A percentile compares a stretch with the other conserved stretches of the same genome.
These are phyloP conservation scores for Collybia sp. DNA, from an alignment of 768 basidiomycete genomes.

Conservation along the genomic window DNA sequence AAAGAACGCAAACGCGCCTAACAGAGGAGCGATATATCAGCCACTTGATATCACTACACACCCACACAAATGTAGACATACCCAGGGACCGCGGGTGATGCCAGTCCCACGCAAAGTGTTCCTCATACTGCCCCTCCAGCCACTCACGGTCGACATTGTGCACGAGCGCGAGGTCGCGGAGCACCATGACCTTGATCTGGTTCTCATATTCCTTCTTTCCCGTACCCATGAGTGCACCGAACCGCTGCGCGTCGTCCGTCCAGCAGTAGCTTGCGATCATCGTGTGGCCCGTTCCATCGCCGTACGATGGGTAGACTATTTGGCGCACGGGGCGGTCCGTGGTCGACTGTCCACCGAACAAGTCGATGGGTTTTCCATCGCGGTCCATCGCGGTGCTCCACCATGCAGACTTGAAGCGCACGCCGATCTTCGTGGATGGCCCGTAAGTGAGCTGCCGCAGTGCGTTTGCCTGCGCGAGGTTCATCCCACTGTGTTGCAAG, in stretches of 20 bases:
- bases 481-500: slow-evolving; percentile 14
- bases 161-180: slow-evolving; percentile 23
- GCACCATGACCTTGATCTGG: slow-evolving; percentile 21
- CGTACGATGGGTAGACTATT: slow-evolving; percentile 41
- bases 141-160: slow-evolving; percentile 17
- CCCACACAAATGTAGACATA: slow-evolving; percentile 9
- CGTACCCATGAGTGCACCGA: slow-evolving; percentile 25
- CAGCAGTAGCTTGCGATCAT: slow-evolving; percentile 38
- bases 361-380: slow-evolving; percentile 15
- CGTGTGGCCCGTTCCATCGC: slow-evolving; percentile 12
- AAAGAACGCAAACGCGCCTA: slow-evolving; percentile 37
- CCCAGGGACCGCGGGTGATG: slow-evolving; percentile 26
- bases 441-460: slow-evolving; percentile 26
- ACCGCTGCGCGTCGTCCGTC: slow-evolving; percentile 31
- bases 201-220: slow-evolving; percentile 9
- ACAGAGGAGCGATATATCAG: background rate
- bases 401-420: slow-evolving; percentile 28
- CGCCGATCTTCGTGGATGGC: slow-evolving; percentile 28
- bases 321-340: slow-evolving; percentile 38
- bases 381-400: slow-evolving; percentile 23
- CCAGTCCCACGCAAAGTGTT: slow-evolving; percentile 29
- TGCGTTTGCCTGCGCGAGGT: slow-evolving; percentile 23
- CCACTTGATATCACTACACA: slow-evolving; percentile 5
- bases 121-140: slow-evolving; percentile 14
- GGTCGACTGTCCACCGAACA: slow-evolving; percentile 34